phyloP scores from a whole-genome alignment of 2,329 filamentous ascomycete genomes.

The Pseudocercospora pini-densiflorae region DNA sequence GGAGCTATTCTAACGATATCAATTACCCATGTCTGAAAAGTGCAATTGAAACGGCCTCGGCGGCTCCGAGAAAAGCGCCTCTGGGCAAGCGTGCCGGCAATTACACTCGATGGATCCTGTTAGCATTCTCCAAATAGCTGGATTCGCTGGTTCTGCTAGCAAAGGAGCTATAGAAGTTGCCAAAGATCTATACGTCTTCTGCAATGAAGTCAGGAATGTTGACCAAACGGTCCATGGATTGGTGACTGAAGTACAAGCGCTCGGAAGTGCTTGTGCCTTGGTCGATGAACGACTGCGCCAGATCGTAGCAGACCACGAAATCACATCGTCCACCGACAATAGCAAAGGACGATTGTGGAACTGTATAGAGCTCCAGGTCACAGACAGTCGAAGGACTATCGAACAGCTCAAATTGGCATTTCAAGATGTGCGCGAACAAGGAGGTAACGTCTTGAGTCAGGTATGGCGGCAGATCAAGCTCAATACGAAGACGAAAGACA shows the following conservation, averaged over 20 bases:
- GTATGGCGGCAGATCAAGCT: conserved; percentile 23
- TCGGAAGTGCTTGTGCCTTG: conserved; percentile 17
- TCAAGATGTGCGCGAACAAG: conserved; percentile 6
- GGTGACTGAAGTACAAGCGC: conserved; percentile 13
- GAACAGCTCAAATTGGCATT: conserved; percentile 19
- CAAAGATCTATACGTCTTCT: conserved; percentile 15
- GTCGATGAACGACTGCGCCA: conserved; percentile 19
- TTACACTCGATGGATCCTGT: conserved; percentile 11
- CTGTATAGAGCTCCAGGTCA: conserved; percentile 15
- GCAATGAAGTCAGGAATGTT: conserved; percentile 16
- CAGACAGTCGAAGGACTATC: conserved; percentile 15
- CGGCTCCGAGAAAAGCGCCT: neutral
- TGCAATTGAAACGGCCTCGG: neutral
- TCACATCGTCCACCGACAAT: neutral
- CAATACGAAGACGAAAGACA: conserved; percentile 23
- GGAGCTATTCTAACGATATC: neutral
- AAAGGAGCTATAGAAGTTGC: conserved; percentile 16
- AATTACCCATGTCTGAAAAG: neutral
- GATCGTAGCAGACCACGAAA: conserved; percentile 14
- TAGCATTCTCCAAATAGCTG: conserved; percentile 9
- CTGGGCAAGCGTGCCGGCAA: neutral
- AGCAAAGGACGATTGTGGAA: conserved; percentile 16
- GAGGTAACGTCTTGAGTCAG: conserved; percentile 11
- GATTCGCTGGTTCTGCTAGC: conserved; percentile 7
- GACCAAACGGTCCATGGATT: conserved; percentile 16